Evolutionary conservation across 805 yeast species (phyloP), one percentile per base, ranked within the genome.

Genomic region (Candida oleophila): DNA sequence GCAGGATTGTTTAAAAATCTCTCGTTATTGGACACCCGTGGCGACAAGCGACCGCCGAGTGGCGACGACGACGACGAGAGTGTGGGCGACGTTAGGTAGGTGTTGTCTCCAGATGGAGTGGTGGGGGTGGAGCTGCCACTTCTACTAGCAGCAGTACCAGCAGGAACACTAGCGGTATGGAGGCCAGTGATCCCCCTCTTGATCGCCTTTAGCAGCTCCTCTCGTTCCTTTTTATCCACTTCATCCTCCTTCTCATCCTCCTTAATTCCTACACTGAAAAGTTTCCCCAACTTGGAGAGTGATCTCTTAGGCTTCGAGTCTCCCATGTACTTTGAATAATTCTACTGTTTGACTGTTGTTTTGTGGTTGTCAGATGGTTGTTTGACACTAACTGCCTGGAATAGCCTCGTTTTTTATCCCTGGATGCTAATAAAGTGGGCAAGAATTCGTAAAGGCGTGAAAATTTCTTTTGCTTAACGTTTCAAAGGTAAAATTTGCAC

Each of bases 281-380:
- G 53, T 43, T 57, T 59, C 35, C 61, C 57, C 32, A 57, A 38
- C 43, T 55, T 59, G 28, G 48, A 49, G 22, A 55, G 48, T 21
- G 59, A 52, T 34, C 51, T 54, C 46, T 54, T 55, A 21, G 56
- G 52, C 42, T 56, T 51, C n/a, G 50, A 47, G 39, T 53, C 56
- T 35, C 49, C 54, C 56, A 52, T 52, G 16, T 36, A 22, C 39
- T 19, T 12, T 25, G 30, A n/a, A n/a, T n/a, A n/a, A n/a, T n/a
- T n/a, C n/a, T n/a, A n/a, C n/a, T n/a, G n/a, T n/a, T n/a, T n/a
- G n/a, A n/a, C n/a, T n/a, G n/a, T n/a, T n/a, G n/a, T n/a, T n/a
- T n/a, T n/a, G n/a, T n/a, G n/a, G n/a, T n/a, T n/a, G n/a, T n/a
- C n/a, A n/a, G n/a, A n/a, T n/a, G n/a, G n/a, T n/a, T n/a, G n/a